These are phyloP conservation scores for Teunomyces atbi DNA, from an alignment of 805 yeast genomes.

Conservation along the genomic window DNA sequence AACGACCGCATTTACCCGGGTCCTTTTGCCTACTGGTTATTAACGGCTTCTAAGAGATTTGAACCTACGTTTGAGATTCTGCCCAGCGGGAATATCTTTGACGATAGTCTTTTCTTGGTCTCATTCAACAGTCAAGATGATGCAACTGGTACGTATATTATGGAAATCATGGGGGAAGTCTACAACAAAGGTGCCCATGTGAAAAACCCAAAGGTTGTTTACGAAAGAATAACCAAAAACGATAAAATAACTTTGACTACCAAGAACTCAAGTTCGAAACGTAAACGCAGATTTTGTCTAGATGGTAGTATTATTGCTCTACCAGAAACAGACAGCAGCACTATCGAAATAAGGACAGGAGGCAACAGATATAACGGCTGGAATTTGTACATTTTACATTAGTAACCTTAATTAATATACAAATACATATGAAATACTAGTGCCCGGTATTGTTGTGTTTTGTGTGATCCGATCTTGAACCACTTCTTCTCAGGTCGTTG, in stretches of 20 bases:
- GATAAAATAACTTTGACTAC: constrained; percentile 23
- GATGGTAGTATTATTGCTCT: constrained; percentile 56
- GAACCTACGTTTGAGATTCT: constrained; percentile 64
- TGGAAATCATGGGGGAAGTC: constrained; percentile 56
- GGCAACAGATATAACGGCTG: constrained; percentile 24
- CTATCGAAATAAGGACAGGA: constrained; percentile 13
- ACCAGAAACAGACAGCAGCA: constrained; percentile 20
- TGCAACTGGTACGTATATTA: constrained; percentile 27
- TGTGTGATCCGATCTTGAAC: not conserved
- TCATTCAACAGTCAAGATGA: constrained; percentile 39
- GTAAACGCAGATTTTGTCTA: constrained; percentile 56
- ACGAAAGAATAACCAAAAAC: constrained; percentile 31
- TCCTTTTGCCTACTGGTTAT: constrained; percentile 58
- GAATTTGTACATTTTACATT: constrained; percentile 14
- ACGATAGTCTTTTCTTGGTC: constrained; percentile 44
- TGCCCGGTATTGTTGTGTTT: constrained; percentile 4
- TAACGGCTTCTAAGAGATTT: constrained; percentile 54
- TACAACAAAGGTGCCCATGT: constrained; percentile 59
- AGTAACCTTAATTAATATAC: constrained; percentile 2
- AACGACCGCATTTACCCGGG: constrained; percentile 20
- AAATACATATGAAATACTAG: not conserved
- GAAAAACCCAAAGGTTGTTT: constrained; percentile 46
- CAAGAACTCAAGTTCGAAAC: constrained; percentile 10
- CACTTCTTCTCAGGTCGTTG: constrained; percentile 4
- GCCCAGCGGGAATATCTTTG: constrained; percentile 51